A percentile compares a stretch with the other conserved stretches of the same genome.
Evolutionary conservation across 148 eudicot species (phyloP).

Genomic region (Spergularia bocconei): DNA sequence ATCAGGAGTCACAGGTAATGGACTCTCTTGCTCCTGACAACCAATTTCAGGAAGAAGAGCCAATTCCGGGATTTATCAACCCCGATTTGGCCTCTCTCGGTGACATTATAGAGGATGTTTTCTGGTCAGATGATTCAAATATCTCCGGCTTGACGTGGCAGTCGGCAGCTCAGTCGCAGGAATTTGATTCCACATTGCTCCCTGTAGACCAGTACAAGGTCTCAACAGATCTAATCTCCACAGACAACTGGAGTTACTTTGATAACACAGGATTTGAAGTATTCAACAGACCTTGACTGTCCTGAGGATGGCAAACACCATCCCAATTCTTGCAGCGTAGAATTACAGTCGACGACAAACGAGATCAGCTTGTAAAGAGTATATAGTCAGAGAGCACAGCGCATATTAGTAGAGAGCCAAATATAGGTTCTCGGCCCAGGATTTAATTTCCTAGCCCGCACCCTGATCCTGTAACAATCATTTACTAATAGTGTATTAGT

Average conservation of each 20-base stretch:
- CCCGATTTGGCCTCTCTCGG: slow-evolving; percentile 37
- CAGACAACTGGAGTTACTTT: slow-evolving; percentile 54
- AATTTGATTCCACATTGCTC: slow-evolving; percentile 40
- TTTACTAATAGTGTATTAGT: slow-evolving; percentile 21
- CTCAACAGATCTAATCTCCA: slow-evolving; percentile 26
- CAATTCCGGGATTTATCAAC: slow-evolving; percentile 31
- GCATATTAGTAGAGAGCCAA: slow-evolving; percentile 6
- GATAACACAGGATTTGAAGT: slow-evolving; percentile 47
- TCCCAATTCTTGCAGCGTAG: slow-evolving; percentile 5
- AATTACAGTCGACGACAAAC: background rate
- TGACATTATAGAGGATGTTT: slow-evolving; percentile 42
- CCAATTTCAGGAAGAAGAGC: slow-evolving; percentile 28
- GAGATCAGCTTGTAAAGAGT: slow-evolving; percentile 8
- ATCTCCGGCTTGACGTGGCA: slow-evolving; percentile 45
- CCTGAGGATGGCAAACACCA: slow-evolving; percentile 9
- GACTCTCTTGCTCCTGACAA: slow-evolving; percentile 21
- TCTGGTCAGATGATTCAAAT: slow-evolving; percentile 43
- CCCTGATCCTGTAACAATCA: slow-evolving; percentile 22
- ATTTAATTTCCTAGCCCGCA: background rate
- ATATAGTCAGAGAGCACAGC: slow-evolving; percentile 16
- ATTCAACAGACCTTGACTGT: slow-evolving; percentile 38
- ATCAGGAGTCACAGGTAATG: slow-evolving; percentile 24
- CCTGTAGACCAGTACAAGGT: slow-evolving; percentile 33
- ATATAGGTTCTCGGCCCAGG: slow-evolving; percentile 12
- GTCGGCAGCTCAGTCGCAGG: slow-evolving; percentile 39